These are phyloP conservation scores for Saccharomycopsis selenospora DNA, from an alignment of 805 yeast genomes.

Conservation along the genomic window DNA sequence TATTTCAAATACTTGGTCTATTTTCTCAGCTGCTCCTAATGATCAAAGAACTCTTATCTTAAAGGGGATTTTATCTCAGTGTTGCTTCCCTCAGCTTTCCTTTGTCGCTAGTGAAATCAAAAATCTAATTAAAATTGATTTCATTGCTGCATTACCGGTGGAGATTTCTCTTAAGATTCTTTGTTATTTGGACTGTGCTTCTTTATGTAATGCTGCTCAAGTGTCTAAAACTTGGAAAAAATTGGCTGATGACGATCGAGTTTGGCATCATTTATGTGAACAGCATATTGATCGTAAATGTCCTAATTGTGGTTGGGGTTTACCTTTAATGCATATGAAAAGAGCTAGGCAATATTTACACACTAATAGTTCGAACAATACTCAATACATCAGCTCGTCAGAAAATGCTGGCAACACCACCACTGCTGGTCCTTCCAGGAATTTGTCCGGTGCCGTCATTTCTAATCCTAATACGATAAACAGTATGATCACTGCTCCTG, in stretches of 20 bases:
- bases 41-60: slow-evolving; percentile 68
- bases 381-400: not conserved
- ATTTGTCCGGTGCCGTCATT: not conserved
- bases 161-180: slow-evolving; percentile 80
- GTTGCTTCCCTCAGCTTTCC: slow-evolving; percentile 95
- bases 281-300: slow-evolving; percentile 97
- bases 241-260: slow-evolving; percentile 92
- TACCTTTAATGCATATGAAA: slow-evolving; percentile 88
- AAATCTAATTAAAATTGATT: slow-evolving; percentile 78
- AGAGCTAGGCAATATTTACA: slow-evolving; percentile 45
- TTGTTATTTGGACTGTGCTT: slow-evolving; percentile 84
- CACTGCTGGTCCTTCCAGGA: slow-evolving; percentile 7
- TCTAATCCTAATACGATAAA: not conserved
- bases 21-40: slow-evolving; percentile 66
- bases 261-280: slow-evolving; percentile 98
- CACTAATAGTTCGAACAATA: not conserved
- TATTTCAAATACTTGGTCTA: slow-evolving; percentile 76
- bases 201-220: slow-evolving; percentile 91
- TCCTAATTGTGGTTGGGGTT: slow-evolving; percentile 98
- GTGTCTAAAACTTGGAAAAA: slow-evolving; percentile 82
- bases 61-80: slow-evolving; percentile 77
- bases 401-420: slow-evolving; percentile 12
- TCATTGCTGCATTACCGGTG: slow-evolving; percentile 74
- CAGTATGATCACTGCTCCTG: slow-evolving; percentile 1
- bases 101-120: slow-evolving; percentile 74